Percentiles rank a stretch among this genome's conserved stretches.
phyloP scores from a whole-genome alignment of 2,329 filamentous ascomycete species.

The Trichophyton benhamiae region DNA sequence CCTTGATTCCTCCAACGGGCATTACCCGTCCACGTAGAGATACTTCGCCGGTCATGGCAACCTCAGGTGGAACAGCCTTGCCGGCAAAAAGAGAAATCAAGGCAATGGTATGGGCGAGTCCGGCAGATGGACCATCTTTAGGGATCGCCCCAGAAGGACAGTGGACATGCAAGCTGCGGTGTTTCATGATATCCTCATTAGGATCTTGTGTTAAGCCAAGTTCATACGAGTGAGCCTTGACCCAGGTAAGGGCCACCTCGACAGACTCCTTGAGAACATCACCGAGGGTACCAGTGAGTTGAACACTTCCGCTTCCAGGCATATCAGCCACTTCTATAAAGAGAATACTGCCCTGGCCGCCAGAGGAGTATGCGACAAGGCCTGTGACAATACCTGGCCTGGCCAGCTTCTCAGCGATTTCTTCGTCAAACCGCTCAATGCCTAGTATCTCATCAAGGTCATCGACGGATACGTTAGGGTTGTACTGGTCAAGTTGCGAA shows the following conservation, averaged over 20 bases:
- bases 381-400: slow-evolving; percentile 90
- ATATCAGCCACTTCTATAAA: slow-evolving; percentile 98
- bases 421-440: slow-evolving; percentile 86
- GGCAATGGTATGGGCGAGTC: slow-evolving; percentile 86
- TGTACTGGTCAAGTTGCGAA: slow-evolving; percentile 56
- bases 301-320: slow-evolving; percentile 82
- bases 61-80: slow-evolving; percentile 73
- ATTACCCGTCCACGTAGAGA: slow-evolving; percentile 80
- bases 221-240: slow-evolving; percentile 89
- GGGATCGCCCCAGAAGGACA: slow-evolving; percentile 90
- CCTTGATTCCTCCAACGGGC: slow-evolving; percentile 94
- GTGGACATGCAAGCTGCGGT: slow-evolving; percentile 86
- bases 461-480: slow-evolving; percentile 56
- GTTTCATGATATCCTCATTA: slow-evolving; percentile 88
- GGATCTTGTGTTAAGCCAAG: slow-evolving; percentile 70
- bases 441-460: slow-evolving; percentile 87
- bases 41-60: slow-evolving; percentile 83
- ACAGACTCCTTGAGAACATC: slow-evolving; percentile 96
- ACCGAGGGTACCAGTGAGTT: slow-evolving; percentile 90
- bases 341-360: slow-evolving; percentile 86
- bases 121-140: slow-evolving; percentile 75
- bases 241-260: slow-evolving; percentile 91
- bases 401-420: slow-evolving; percentile 74
- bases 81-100: slow-evolving; percentile 81
- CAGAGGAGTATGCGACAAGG: slow-evolving; percentile 84